Evolutionary conservation across 352 stramenopile genomes (phyloP).

Genomic region (Globisporangium cylindrosporum): DNA sequence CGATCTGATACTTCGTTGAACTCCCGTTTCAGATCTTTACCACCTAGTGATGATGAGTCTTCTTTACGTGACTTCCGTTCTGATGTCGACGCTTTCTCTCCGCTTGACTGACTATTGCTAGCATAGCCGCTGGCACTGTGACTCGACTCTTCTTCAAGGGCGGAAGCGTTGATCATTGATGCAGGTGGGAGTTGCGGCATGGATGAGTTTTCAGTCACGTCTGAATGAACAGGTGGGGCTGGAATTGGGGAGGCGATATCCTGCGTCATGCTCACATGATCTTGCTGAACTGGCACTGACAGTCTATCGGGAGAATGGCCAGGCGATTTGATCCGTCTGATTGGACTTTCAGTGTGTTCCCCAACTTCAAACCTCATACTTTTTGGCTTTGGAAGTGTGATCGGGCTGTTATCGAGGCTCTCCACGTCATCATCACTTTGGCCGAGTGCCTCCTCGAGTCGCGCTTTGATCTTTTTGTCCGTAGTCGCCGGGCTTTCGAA

Average conservation of each 20-base stretch:
- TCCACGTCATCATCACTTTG: conserved; percentile 56
- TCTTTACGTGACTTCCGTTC: conserved; percentile 12
- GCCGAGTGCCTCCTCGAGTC: conserved; percentile 43
- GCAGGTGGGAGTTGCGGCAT: neutral
- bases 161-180: conserved; percentile 2
- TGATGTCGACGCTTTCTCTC: conserved; percentile 18
- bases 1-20: conserved; percentile 8
- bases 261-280: neutral
- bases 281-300: neutral
- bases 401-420: conserved; percentile 15
- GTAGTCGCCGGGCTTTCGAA: conserved; percentile 47
- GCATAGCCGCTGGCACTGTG: conserved; percentile 13
- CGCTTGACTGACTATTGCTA: conserved; percentile 19
- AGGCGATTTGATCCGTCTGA: neutral
- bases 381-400: conserved; percentile 5
- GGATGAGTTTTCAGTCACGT: neutral
- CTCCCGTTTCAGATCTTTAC: conserved; percentile 7
- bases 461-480: conserved; percentile 48
- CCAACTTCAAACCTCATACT: neutral
- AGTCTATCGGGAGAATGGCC: neutral
- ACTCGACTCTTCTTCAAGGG: conserved; percentile 21
- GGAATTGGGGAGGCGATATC: neutral
- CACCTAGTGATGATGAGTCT: neutral
- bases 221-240: neutral
- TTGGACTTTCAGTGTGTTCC: neutral